Percentiles rank a stretch among this genome's conserved stretches.
These are phyloP conservation scores for Aspergillus felis DNA, from an alignment of 2,329 filamentous ascomycete genomes.

Conservation along the genomic window DNA sequence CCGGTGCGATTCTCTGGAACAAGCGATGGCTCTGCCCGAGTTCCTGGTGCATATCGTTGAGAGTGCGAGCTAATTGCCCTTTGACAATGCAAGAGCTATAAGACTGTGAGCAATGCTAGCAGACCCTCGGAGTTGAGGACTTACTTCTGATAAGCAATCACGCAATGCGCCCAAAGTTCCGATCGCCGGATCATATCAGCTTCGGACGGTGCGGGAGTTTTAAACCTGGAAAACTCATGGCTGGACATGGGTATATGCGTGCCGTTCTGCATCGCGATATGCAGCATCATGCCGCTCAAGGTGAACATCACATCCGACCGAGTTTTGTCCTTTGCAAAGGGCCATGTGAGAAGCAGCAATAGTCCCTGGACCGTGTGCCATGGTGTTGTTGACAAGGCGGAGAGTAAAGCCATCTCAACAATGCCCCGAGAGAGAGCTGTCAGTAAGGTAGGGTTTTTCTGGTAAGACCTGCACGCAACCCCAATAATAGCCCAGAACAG, in stretches of 20 bases:
- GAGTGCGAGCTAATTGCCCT: conserved; percentile 33
- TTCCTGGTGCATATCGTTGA: conserved; percentile 36
- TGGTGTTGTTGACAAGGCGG: conserved; percentile 25
- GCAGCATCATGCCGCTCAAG: conserved; percentile 35
- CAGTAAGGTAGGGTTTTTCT: conserved; percentile 37
- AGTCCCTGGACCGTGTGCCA: conserved; percentile 37
- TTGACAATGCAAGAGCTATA: conserved; percentile 35
- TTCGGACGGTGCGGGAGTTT: conserved; percentile 27
- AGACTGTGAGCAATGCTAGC: not conserved
- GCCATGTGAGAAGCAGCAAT: conserved; percentile 39
- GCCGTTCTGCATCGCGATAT: conserved; percentile 42
- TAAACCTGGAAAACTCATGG: conserved; percentile 39
- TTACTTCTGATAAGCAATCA: conserved; percentile 39
- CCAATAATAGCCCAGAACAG: conserved; percentile 72
- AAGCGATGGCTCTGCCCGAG: conserved; percentile 29
- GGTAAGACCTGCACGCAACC: conserved; percentile 35
- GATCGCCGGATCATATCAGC: conserved; percentile 35
- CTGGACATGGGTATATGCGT: conserved; percentile 41
- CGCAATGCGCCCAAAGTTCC: conserved; percentile 39
- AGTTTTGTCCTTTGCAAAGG: conserved; percentile 33
- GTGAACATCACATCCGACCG: conserved; percentile 34
- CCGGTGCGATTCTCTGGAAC: conserved; percentile 31
- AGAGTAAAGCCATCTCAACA: conserved; percentile 35
- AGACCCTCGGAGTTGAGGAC: not conserved
- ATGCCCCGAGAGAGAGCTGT: conserved; percentile 32